These are phyloP conservation scores for Volvox reticuliferus DNA, from an alignment of 139 green algal species.

Conservation along the genomic window DNA sequence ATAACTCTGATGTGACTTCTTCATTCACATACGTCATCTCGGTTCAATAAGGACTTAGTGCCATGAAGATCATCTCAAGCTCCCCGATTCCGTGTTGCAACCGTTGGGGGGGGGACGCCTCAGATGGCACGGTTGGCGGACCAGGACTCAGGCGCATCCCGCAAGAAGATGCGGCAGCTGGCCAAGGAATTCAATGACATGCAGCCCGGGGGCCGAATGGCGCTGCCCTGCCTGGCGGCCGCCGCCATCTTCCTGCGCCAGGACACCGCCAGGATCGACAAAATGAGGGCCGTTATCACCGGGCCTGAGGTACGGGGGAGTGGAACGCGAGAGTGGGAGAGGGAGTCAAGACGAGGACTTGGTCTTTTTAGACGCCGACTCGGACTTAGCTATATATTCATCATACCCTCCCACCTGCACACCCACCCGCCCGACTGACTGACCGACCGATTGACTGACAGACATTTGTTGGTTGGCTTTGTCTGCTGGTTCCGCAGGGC, in stretches of 20 bases:
- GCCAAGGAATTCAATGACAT: conserved; percentile 75
- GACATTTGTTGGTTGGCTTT: too few relatives aligned
- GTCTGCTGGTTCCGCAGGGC: conserved; percentile 53
- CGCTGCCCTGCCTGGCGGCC: conserved; percentile 69
- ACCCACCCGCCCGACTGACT: neutral
- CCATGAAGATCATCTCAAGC: too few relatives aligned
- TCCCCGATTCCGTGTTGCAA: too few relatives aligned
- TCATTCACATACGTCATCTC: too few relatives aligned
- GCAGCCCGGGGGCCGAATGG: conserved; percentile 49
- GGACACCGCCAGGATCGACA: conserved; percentile 77
- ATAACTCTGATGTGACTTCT: too few relatives aligned
- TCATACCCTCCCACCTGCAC: too few relatives aligned
- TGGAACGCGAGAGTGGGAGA: too few relatives aligned
- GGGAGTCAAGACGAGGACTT: too few relatives aligned
- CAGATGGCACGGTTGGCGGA: conserved; percentile 41
- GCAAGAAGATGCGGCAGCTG: conserved; percentile 76
- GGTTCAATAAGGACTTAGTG: too few relatives aligned
- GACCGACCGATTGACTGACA: neutral
- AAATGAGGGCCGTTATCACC: conserved; percentile 61
- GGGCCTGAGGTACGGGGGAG: conserved; percentile 27
- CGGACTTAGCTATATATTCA: too few relatives aligned
- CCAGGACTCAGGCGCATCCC: conserved; percentile 34
- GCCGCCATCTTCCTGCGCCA: conserved; percentile 78
- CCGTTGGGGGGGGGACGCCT: neutral
- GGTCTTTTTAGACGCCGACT: too few relatives aligned